Base-by-base conservation (phyloP, 768 basidiomycete genomes). In the Rickenella mellea region DNA sequence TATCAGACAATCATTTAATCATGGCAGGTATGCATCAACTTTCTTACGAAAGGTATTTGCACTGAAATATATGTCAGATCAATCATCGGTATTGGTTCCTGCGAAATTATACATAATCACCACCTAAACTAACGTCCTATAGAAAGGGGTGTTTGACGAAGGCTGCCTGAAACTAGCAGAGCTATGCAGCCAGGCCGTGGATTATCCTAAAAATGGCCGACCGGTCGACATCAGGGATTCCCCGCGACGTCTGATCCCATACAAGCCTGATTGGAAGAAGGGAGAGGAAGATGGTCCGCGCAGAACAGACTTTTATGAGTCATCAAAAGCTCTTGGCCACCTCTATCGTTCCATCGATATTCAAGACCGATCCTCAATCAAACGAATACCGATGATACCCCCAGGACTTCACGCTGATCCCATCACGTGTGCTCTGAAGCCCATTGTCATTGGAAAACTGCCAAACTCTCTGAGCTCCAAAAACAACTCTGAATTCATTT, bases 211-310 rank as follows among this genome's bases (percentile, higher is more conserved):
- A 60, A 78, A 80, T 48, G 86, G 84, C 7, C 72, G 73, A 27
- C 71, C 76, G 2, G 80, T 85, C 20, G 62, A 78, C 38, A 62
- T 81, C 22, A 61, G 64, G 19, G 52, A 50, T 10, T 50, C 83
- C 24, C 84, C 86, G 3, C 57, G 60, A 9, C 55, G 64, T 0
- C 62, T 83, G 12, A 83, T 85, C 33, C 67, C 68, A 14, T 76
- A 71, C 55, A 87, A 82, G 51, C 86, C 86, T 1, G 86, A 89
- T 55, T 89, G 86, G 86, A 75, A 84, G 45, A 71, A 69, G 17
- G 71, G 71, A 12, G 79, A 82, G 50, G 57, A 57, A 6, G 52
- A 52, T 1, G 56, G 62, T 5, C 74, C 74, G 17, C 69, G 73
- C 6, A 51, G 70, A 15, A 71, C 71, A 1, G 80, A 86, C 48